These are phyloP conservation scores for Colletotrichum musicola DNA, from an alignment of 2,329 filamentous ascomycete genomes.

Conservation along the genomic window DNA sequence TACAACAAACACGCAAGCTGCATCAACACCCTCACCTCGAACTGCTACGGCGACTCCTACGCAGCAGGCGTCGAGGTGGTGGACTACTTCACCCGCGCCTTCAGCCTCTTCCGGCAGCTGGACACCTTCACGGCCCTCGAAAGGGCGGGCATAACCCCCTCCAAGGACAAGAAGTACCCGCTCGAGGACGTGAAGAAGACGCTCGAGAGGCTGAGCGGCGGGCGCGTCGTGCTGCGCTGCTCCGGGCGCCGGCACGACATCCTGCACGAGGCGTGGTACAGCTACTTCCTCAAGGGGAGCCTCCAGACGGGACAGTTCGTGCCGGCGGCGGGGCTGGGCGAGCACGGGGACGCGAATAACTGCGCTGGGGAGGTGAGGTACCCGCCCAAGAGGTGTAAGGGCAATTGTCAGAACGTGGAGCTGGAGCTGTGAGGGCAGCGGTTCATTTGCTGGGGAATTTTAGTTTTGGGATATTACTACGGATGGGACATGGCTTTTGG, in stretches of 20 bases:
- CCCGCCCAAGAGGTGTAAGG: constrained; percentile 51
- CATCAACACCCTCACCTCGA: constrained; percentile 74
- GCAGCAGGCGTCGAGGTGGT: constrained; percentile 56
- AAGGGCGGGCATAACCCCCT: constrained; percentile 52
- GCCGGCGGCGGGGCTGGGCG: constrained; percentile 52
- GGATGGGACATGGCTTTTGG: background rate
- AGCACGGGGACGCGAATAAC: constrained; percentile 54
- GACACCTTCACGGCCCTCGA: constrained; percentile 57
- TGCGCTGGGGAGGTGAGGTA: constrained; percentile 55
- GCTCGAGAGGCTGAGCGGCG: constrained; percentile 59
- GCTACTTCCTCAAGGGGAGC: constrained; percentile 65
- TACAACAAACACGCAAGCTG: constrained; percentile 81
- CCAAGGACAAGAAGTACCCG: constrained; percentile 54
- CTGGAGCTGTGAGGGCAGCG: constrained; percentile 24
- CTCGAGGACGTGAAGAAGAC: constrained; percentile 55
- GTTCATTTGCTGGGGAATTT: background rate
- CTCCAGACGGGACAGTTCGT: constrained; percentile 63
- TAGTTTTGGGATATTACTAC: background rate
- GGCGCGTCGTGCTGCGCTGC: constrained; percentile 59
- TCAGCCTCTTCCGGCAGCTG: constrained; percentile 55
- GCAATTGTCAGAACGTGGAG: constrained; percentile 24
- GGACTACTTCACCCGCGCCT: constrained; percentile 59
- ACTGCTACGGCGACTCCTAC: constrained; percentile 72
- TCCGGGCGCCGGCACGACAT: constrained; percentile 50
- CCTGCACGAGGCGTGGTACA: constrained; percentile 67